These are phyloP conservation scores for Cyclocybe cylindracea DNA, from an alignment of 768 basidiomycete genomes.

Conservation along the genomic window DNA sequence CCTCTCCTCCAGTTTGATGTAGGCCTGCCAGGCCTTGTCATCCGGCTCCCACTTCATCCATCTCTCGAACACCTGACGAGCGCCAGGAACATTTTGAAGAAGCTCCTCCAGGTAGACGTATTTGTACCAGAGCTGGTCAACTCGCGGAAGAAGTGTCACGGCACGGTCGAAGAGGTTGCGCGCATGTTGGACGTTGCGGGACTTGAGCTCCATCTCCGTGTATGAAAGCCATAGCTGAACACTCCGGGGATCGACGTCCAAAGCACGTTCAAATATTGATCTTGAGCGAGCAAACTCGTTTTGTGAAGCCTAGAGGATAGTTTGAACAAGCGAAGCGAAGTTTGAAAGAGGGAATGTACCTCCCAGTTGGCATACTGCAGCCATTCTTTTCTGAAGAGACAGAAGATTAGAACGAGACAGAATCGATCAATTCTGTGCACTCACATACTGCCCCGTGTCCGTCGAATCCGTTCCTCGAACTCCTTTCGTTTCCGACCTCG, in stretches of 20 bases:
- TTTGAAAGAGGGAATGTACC: constrained; percentile 34
- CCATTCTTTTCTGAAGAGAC: constrained; percentile 72
- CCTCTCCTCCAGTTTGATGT: constrained; percentile 95
- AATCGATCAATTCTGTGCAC: constrained; percentile 22
- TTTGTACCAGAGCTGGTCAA: constrained; percentile 99
- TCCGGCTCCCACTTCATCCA: constrained; percentile 99
- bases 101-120: constrained; percentile 99
- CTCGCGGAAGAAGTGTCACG: constrained; percentile 92
- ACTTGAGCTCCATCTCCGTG: constrained; percentile 97
- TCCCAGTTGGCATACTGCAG: constrained; percentile 87
- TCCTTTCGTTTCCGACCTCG: constrained; percentile 85
- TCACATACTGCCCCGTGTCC: constrained; percentile 80
- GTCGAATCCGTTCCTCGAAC: constrained; percentile 83
- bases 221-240: constrained; percentile 93
- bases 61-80: constrained; percentile 96
- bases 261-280: constrained; percentile 94
- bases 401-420: neutral
- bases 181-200: constrained; percentile 95
- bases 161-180: constrained; percentile 97
- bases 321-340: neutral
- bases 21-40: constrained; percentile 99
- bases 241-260: constrained; percentile 92
- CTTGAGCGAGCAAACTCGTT: constrained; percentile 94
- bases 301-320: constrained; percentile 72
- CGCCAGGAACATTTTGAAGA: constrained; percentile 93